Evolutionary conservation across 306 rosid species (phyloP).

Genomic region (Castanopsis chinensis): DNA sequence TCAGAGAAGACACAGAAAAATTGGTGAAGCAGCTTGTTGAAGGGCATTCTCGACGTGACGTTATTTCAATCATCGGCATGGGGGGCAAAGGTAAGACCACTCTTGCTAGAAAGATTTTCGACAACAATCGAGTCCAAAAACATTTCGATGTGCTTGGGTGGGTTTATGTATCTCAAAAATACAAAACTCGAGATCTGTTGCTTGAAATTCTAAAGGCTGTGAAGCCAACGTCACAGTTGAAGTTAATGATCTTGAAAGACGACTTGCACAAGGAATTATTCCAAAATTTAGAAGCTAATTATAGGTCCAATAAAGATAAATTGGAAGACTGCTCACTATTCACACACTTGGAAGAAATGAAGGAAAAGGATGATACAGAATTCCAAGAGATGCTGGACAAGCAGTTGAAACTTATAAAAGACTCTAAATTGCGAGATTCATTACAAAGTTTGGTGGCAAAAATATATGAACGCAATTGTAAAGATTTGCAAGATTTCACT

Average conservation of each 20-base stretch:
- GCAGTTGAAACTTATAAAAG: too few relatives aligned
- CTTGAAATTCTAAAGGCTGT: not conserved
- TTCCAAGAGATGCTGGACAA: too few relatives aligned
- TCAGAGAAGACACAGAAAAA: rapidly evolving
- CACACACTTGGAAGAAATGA: too few relatives aligned
- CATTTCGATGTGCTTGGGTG: not conserved
- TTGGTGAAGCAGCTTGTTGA: not conserved
- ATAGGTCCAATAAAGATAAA: too few relatives aligned
- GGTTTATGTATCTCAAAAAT: not conserved
- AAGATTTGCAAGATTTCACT: too few relatives aligned
- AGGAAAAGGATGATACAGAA: too few relatives aligned
- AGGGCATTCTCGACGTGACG: not conserved
- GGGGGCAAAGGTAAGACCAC: not conserved
- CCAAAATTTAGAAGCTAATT: too few relatives aligned
- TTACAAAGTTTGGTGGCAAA: rapidly evolving
- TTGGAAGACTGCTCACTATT: too few relatives aligned
- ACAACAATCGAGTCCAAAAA: not conserved
- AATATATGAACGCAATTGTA: too few relatives aligned
- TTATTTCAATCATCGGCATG: not conserved
- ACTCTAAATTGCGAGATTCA: too few relatives aligned
- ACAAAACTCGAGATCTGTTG: not conserved
- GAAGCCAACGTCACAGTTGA: not conserved
- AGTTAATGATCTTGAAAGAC: not conserved
- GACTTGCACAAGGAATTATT: too few relatives aligned
- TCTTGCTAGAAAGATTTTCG: not conserved